These are phyloP conservation scores for Tetracladium setigerum DNA, from an alignment of 495 filamentous ascomycete genomes.

Conservation along the genomic window DNA sequence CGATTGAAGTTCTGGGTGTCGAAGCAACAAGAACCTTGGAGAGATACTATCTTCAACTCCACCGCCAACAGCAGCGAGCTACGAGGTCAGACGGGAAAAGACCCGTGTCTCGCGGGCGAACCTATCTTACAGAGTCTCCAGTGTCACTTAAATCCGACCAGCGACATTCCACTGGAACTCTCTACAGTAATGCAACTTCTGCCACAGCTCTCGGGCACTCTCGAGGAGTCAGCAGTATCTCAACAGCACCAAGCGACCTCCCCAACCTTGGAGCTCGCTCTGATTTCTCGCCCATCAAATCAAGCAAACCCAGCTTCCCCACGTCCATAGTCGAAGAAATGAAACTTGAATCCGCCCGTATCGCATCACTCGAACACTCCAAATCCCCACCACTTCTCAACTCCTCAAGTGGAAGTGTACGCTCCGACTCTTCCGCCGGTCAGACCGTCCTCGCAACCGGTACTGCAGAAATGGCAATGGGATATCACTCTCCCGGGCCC, in stretches of 20 bases:
- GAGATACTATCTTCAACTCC: conserved; percentile 5
- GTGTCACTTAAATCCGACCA: conserved; percentile 1
- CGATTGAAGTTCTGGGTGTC: not conserved
- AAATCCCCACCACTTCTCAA: too few relatives aligned
- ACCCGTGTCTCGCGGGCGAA: not conserved
- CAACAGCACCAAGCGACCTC: conserved; percentile 5
- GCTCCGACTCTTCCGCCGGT: not conserved
- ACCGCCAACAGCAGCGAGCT: not conserved
- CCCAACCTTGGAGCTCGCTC: not conserved
- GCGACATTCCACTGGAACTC: conserved; percentile 14
- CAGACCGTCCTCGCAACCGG: not conserved
- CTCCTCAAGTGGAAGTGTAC: not conserved
- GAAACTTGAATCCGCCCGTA: too few relatives aligned
- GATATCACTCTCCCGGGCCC: not conserved
- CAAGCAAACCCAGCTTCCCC: conserved; percentile 3
- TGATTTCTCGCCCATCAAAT: conserved; percentile 5
- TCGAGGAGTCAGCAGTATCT: conserved; percentile 12
- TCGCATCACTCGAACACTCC: too few relatives aligned
- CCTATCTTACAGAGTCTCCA: not conserved
- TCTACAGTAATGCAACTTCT: conserved; percentile 7
- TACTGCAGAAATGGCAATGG: not conserved
- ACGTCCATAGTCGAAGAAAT: not conserved
- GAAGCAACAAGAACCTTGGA: conserved; percentile 7
- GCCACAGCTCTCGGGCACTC: conserved; percentile 2
- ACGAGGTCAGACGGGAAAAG: not conserved